phyloP scores from a whole-genome alignment of 169 alveolate genomes.

The Eimeria acervulina region DNA sequence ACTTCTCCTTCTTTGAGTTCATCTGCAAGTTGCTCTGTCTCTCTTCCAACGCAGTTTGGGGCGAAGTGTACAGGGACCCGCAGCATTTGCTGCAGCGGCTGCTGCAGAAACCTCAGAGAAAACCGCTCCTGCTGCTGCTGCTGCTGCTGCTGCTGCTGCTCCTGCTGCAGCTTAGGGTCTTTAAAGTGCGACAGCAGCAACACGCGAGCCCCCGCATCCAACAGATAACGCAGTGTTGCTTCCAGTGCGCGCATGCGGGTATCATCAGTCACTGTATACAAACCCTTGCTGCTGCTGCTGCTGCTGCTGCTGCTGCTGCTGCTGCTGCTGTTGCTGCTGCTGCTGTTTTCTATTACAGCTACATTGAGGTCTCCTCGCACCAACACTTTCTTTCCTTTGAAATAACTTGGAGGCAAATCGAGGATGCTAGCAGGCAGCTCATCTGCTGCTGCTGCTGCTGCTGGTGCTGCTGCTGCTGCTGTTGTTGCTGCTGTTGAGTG shows the following conservation, averaged over 20 bases:
- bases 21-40: constrained; percentile 89
- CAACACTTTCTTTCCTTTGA: constrained; percentile 93
- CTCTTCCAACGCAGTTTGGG: constrained; percentile 96
- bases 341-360: constrained; percentile 95
- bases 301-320: constrained; percentile 56
- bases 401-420: constrained; percentile 28
- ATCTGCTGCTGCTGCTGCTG: background rate
- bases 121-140: background rate
- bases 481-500: background rate
- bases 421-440: constrained; percentile 19
- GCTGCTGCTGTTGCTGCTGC: constrained; percentile 34
- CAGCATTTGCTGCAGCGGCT: constrained; percentile 75
- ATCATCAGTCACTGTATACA: constrained; percentile 89
- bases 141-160: constrained; percentile 67
- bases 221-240: constrained; percentile 94
- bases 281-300: constrained; percentile 39
- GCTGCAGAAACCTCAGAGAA: constrained; percentile 25
- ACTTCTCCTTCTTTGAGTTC: constrained; percentile 93
- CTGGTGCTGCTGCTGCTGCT: constrained; percentile 57
- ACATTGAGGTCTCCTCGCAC: constrained; percentile 98
- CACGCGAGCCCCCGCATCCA: constrained; percentile 95
- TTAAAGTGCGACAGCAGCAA: constrained; percentile 89
- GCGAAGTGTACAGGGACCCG: constrained; percentile 88
- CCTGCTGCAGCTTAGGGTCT: constrained; percentile 82
- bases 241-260: constrained; percentile 96